phyloP scores from a whole-genome alignment of 768 basidiomycete species.

The Suillus weaverae region DNA sequence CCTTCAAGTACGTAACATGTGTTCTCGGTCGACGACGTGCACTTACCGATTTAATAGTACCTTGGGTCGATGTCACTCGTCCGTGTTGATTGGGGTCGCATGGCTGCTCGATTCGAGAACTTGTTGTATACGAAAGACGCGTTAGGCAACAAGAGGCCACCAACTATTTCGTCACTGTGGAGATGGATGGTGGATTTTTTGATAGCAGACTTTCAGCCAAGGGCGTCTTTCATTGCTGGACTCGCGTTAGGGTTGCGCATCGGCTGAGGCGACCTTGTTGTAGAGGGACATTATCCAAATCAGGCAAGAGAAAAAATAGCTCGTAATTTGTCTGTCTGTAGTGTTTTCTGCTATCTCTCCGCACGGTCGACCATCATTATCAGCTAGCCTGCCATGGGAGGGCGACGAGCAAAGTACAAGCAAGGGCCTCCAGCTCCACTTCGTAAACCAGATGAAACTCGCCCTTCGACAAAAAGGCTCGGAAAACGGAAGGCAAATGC shows the following conservation, averaged over 20 bases:
- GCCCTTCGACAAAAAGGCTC: constrained; percentile 51
- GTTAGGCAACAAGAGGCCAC: constrained; percentile 53
- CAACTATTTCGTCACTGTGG: constrained; percentile 67
- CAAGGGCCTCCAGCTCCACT: constrained; percentile 70
- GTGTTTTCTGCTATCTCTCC: not conserved
- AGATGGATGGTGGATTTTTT: constrained; percentile 75
- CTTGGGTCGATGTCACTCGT: constrained; percentile 71
- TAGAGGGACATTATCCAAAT: constrained; percentile 21
- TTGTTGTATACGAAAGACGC: constrained; percentile 66
- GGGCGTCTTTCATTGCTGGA: constrained; percentile 87
- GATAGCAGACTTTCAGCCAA: constrained; percentile 88
- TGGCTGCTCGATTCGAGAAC: constrained; percentile 68
- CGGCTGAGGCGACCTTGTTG: too few species aligned
- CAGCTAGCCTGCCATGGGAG: constrained; percentile 60
- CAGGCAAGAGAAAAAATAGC: constrained; percentile 24
- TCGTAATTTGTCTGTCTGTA: constrained; percentile 2
- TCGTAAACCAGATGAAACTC: constrained; percentile 35
- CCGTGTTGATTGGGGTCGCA: constrained; percentile 76
- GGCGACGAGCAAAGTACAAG: constrained; percentile 83
- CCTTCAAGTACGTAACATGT: constrained; percentile 64
- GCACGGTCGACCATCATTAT: constrained; percentile 10
- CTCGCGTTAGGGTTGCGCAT: constrained; percentile 78
- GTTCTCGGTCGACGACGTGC: not conserved
- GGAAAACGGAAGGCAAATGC: constrained; percentile 73
- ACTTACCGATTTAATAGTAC: constrained; percentile 54